Conservation (phyloP, 257 asterid species). For the Paulownia fortunei region DNA sequence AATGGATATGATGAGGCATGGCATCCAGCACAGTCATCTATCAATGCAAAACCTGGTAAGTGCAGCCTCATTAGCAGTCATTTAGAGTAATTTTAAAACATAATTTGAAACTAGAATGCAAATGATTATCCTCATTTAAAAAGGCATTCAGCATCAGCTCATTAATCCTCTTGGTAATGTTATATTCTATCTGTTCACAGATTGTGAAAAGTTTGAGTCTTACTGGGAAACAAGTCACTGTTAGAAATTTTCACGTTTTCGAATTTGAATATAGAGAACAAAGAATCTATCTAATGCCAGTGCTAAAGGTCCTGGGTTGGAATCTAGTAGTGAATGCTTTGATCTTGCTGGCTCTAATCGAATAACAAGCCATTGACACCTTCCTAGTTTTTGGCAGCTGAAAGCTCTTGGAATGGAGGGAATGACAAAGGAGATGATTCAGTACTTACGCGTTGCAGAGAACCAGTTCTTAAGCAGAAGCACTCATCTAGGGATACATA, state of each 20-base stretch:
- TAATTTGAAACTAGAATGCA: background rate
- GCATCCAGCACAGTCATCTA: constrained; percentile 71
- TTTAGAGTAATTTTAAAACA: constrained; percentile 6
- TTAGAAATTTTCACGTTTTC: constrained; percentile 16
- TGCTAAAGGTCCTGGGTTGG: constrained; percentile 2
- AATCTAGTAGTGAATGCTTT: background rate
- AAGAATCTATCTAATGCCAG: constrained; percentile 14
- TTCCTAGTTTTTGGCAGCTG: constrained; percentile 58
- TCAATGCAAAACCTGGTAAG: constrained; percentile 77
- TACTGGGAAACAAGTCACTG: background rate
- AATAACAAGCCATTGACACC: constrained; percentile 30
- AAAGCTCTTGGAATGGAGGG: constrained; percentile 86
- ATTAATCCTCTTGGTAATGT: background rate
- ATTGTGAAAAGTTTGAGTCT: background rate
- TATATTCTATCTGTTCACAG: background rate
- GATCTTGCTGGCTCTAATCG: constrained; percentile 14
- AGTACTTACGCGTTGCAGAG: constrained; percentile 61
- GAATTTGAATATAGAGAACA: background rate
- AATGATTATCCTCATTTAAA: background rate
- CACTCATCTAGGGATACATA: constrained; percentile 41
- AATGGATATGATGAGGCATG: constrained; percentile 81
- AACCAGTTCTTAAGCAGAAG: constrained; percentile 41
- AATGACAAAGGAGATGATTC: constrained; percentile 63
- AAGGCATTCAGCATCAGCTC: background rate
- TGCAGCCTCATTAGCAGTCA: constrained; percentile 27